phyloP scores from a whole-genome alignment of 768 basidiomycete genomes.

The Naganishia vaughanmartiniae region DNA sequence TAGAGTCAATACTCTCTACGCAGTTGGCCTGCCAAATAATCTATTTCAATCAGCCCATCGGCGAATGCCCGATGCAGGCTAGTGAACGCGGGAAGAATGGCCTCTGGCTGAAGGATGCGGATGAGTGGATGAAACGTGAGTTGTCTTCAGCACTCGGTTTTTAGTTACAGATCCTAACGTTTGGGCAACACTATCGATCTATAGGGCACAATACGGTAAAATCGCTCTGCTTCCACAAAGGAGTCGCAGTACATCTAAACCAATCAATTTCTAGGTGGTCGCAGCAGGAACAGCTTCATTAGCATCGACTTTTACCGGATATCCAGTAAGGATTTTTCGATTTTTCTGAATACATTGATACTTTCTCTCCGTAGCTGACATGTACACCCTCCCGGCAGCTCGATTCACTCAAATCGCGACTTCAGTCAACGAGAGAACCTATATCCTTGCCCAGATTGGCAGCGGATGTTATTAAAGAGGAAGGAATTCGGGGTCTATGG shows the following conservation, averaged over 20 bases:
- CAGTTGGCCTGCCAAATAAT: no score
- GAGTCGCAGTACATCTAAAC: background rate
- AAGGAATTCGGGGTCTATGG: slow-evolving; percentile 59
- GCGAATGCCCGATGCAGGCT: slow-evolving; percentile 20
- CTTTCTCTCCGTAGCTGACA: background rate
- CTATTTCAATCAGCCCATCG: background rate
- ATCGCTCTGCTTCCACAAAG: background rate
- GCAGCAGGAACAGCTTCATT: slow-evolving; percentile 82
- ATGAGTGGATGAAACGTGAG: slow-evolving; percentile 46
- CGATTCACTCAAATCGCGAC: slow-evolving; percentile 89
- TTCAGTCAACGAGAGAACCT: slow-evolving; percentile 77
- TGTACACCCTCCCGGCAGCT: slow-evolving; percentile 53
- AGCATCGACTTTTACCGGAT: slow-evolving; percentile 86
- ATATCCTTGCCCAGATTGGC: slow-evolving; percentile 66
- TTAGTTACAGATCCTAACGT: background rate
- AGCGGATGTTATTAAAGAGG: slow-evolving; percentile 48
- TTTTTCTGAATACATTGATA: slow-evolving; percentile 49
- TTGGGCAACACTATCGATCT: background rate
- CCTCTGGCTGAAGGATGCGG: slow-evolving; percentile 29
- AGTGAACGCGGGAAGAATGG: slow-evolving; percentile 22
- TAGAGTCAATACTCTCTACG: background rate
- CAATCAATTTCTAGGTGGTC: slow-evolving; percentile 57
- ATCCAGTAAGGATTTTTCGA: slow-evolving; percentile 56
- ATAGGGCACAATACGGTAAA: slow-evolving; percentile 16
- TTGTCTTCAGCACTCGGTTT: background rate